Conservation (phyloP, 805 yeast genomes). For the Jamesozyma gamospora region DNA sequence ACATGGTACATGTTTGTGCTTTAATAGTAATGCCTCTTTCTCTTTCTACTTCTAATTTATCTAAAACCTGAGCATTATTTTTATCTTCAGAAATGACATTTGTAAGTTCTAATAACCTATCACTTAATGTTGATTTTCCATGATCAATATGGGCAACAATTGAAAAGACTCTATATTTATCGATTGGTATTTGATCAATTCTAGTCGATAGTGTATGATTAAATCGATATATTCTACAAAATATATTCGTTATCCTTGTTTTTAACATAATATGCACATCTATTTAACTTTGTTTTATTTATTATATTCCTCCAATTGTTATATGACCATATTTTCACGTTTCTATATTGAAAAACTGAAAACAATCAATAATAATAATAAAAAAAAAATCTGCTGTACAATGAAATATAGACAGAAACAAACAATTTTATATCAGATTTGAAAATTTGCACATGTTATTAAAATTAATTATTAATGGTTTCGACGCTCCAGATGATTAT, state of each 20-base stretch:
- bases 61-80: conserved; percentile 70
- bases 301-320: neutral
- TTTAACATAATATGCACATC: neutral
- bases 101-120: conserved; percentile 75
- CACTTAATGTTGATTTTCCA: conserved; percentile 81
- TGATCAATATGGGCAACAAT: conserved; percentile 96
- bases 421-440: no score
- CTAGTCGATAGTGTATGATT: conserved; percentile 36
- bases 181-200: conserved; percentile 70
- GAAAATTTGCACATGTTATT: conserved; percentile 17
- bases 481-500: conserved; percentile 25
- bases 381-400: neutral
- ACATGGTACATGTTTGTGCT: conserved; percentile 94
- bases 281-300: no score
- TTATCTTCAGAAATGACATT: conserved; percentile 69
- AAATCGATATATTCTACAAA: neutral
- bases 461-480: conserved; percentile 21
- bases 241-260: neutral
- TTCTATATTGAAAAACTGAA: neutral
- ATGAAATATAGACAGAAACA: no score
- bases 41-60: conserved; percentile 85
- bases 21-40: conserved; percentile 95
- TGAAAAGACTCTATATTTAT: conserved; percentile 79
- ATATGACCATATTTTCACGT: no score
- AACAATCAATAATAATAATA: neutral